Conservation (phyloP, 2,329 filamentous ascomycete genomes). For the Aspergillus bombycis region DNA sequence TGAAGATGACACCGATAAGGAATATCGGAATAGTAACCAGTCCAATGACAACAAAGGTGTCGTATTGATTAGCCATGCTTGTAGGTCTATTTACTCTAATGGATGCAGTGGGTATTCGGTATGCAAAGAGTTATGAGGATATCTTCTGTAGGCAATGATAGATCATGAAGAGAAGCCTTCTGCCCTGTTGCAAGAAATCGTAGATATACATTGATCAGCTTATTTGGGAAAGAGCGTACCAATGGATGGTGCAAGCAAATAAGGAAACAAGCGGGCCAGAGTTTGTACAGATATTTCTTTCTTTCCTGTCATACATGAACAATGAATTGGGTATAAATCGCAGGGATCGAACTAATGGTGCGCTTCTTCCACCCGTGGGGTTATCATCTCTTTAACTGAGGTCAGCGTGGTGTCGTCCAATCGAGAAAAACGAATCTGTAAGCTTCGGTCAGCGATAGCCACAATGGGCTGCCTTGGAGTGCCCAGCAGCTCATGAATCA, state of each 20-base stretch:
- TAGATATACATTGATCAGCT: not conserved
- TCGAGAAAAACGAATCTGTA: constrained; percentile 45
- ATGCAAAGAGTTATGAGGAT: constrained; percentile 9
- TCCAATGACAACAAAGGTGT: constrained; percentile 45
- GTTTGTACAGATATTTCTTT: not conserved
- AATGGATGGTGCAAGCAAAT: not conserved
- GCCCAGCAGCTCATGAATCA: not conserved
- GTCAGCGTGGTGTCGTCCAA: constrained; percentile 37
- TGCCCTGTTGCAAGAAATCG: not conserved
- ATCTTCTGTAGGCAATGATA: not conserved
- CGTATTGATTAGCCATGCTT: constrained; percentile 33
- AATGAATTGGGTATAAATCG: constrained; percentile 12
- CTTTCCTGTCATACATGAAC: constrained; percentile 4
- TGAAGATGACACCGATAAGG: constrained; percentile 44
- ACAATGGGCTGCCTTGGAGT: not conserved
- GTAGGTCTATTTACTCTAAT: constrained; percentile 32
- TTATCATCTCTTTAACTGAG: constrained; percentile 42
- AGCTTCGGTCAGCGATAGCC: constrained; percentile 13
- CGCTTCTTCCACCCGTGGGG: constrained; percentile 30
- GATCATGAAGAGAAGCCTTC: not conserved
- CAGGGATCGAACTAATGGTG: constrained; percentile 21
- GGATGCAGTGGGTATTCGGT: not conserved
- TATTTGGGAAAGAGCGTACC: not conserved
- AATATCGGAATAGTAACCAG: constrained; percentile 53
- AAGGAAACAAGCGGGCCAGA: not conserved